Evolutionary conservation across 805 yeast species (phyloP).

Genomic region (Jamesozyma piceae): DNA sequence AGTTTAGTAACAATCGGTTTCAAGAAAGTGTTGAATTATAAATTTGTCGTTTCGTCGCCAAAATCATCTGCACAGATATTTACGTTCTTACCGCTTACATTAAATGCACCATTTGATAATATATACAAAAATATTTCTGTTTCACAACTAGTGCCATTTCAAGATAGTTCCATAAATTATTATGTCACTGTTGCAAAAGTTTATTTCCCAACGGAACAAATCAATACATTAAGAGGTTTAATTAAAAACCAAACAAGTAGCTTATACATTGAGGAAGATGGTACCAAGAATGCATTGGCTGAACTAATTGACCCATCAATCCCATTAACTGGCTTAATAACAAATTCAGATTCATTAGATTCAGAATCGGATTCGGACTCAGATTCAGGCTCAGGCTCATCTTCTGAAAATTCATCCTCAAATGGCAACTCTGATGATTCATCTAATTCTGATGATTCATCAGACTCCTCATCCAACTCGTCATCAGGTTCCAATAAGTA

Average conservation of each 20-base stretch:
- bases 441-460: not conserved
- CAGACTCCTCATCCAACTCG: constrained; percentile 3
- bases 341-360: constrained; percentile 47
- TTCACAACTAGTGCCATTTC: constrained; percentile 64
- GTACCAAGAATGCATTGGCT: constrained; percentile 50
- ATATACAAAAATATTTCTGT: constrained; percentile 44
- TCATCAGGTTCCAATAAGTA: too few species aligned
- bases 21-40: constrained; percentile 69
- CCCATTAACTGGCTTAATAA: constrained; percentile 23
- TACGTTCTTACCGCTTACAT: constrained; percentile 63
- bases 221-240: constrained; percentile 40
- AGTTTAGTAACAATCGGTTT: constrained; percentile 36
- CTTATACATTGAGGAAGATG: constrained; percentile 50
- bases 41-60: constrained; percentile 74
- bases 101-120: constrained; percentile 50
- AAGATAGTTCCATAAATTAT: constrained; percentile 46
- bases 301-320: constrained; percentile 50
- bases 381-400: not conserved
- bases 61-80: constrained; percentile 67
- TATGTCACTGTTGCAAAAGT: constrained; percentile 83
- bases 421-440: not conserved
- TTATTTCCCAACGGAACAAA: constrained; percentile 55
- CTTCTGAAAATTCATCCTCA: not conserved
- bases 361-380: constrained; percentile 41
- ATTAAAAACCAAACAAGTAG: constrained; percentile 49